Evolutionary conservation across 257 asterid species (phyloP).

Genomic region (Nicotiana otophora): DNA sequence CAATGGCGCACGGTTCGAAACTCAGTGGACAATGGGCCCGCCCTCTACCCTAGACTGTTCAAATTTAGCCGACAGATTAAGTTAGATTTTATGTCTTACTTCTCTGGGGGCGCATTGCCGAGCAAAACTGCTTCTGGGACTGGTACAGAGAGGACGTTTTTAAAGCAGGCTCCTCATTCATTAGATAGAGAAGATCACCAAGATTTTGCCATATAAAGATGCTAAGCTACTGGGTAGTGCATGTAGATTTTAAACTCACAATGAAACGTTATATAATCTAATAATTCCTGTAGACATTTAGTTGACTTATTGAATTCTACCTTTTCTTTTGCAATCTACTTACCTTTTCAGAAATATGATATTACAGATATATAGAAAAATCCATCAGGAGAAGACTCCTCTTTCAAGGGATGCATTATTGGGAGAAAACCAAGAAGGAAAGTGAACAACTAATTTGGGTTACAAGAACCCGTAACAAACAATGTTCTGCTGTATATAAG

Average conservation of each 20-base stretch:
- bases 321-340: not conserved
- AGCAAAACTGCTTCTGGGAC: not conserved
- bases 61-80: not conserved
- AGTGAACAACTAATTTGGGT: not conserved
- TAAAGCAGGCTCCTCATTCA: not conserved
- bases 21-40: no score
- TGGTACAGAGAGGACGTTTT: conserved; percentile 7
- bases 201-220: not conserved
- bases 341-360: not conserved
- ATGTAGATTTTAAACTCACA: not conserved
- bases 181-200: conserved; percentile 7
- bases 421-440: not conserved
- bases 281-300: not conserved
- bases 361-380: not conserved
- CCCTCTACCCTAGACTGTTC: not conserved
- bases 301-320: not conserved
- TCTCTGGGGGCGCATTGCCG: not conserved
- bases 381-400: not conserved
- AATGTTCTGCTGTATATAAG: not conserved
- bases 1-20: no score
- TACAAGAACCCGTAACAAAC: not conserved
- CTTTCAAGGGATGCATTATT: not conserved
- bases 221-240: conserved; percentile 1
- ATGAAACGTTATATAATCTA: not conserved
- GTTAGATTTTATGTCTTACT: not conserved